These are phyloP conservation scores for Pterocarpus santalinus DNA, from an alignment of 306 rosid species.

Conservation along the genomic window DNA sequence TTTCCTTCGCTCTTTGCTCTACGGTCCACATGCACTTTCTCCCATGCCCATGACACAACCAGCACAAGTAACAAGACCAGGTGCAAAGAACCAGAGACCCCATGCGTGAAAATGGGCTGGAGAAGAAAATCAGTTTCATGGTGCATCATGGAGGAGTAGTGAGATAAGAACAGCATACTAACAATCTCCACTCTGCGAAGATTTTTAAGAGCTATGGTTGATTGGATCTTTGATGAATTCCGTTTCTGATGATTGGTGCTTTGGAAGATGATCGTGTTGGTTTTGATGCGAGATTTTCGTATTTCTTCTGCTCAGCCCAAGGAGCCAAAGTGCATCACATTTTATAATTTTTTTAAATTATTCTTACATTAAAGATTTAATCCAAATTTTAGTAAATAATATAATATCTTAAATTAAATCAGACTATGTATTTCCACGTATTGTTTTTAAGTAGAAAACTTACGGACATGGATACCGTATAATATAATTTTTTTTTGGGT, in stretches of 20 bases:
- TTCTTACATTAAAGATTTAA: too few species aligned
- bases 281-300: background rate
- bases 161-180: slow-evolving; percentile 38
- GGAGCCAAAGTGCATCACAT: background rate
- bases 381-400: too few species aligned
- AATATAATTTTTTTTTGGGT: too few species aligned
- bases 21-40: slow-evolving; percentile 42
- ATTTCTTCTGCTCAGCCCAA: background rate
- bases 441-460: too few species aligned
- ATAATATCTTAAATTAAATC: too few species aligned
- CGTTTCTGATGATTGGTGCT: background rate
- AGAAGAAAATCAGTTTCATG: slow-evolving; percentile 53
- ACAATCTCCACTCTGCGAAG: slow-evolving; percentile 39
- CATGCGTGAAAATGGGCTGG: slow-evolving; percentile 56
- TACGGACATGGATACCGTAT: too few species aligned
- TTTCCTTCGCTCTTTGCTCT: slow-evolving; percentile 41
- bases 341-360: too few species aligned
- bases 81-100: slow-evolving; percentile 63
- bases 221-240: background rate
- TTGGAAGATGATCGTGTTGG: background rate
- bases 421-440: too few species aligned
- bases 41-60: slow-evolving; percentile 55
- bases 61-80: slow-evolving; percentile 51
- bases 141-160: slow-evolving; percentile 30
- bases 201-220: background rate